Evolutionary conservation across 2,329 filamentous ascomycete genomes (phyloP).

Genomic region (Monosporascus sp.): DNA sequence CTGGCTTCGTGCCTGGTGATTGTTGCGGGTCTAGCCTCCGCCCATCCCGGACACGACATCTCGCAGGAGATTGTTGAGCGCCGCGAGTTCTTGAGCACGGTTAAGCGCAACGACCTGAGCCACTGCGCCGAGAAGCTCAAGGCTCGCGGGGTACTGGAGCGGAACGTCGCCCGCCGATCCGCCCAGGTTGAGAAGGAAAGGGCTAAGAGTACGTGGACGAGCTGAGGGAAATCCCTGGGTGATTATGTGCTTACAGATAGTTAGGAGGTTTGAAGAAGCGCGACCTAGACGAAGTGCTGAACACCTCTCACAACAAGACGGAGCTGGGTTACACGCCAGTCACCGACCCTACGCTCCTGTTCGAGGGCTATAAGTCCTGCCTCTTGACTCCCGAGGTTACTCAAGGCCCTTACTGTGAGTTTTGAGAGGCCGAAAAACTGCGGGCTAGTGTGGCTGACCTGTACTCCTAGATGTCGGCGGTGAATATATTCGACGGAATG

Average conservation of each 20-base stretch:
- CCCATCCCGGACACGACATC: conserved; percentile 45
- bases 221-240: conserved; percentile 2
- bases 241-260: no score
- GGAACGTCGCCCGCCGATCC: conserved; percentile 39
- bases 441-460: neutral
- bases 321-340: conserved; percentile 23
- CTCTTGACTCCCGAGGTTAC: conserved; percentile 47
- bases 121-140: conserved; percentile 43
- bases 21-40: conserved; percentile 17
- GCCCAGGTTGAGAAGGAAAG: conserved; percentile 36
- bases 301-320: conserved; percentile 33
- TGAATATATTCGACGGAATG: conserved; percentile 42
- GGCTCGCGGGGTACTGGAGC: conserved; percentile 38
- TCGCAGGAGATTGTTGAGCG: conserved; percentile 44
- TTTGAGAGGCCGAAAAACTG: neutral
- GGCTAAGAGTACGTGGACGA: conserved; percentile 24
- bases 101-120: conserved; percentile 35
- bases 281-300: conserved; percentile 28
- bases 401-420: conserved; percentile 46
- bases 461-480: conserved; percentile 36
- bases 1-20: conserved; percentile 15
- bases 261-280: conserved; percentile 19
- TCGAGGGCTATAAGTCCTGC: conserved; percentile 38
- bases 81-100: conserved; percentile 35
- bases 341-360: conserved; percentile 31